Evolutionary conservation across 2,329 filamentous ascomycete genomes (phyloP).

Genomic region (Cytospora mali): DNA sequence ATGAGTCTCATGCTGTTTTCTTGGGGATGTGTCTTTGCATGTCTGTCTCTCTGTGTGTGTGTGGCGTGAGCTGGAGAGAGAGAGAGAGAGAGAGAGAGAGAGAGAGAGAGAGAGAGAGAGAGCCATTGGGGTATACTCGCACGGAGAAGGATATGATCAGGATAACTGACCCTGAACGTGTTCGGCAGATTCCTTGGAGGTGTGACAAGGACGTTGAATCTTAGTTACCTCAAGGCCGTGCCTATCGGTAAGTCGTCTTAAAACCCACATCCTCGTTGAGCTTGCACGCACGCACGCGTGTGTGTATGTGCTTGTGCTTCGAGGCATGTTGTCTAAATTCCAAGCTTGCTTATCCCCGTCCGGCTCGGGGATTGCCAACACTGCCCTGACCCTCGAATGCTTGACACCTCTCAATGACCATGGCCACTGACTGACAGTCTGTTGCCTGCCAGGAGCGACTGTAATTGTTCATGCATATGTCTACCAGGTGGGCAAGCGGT

Average conservation of each 20-base stretch:
- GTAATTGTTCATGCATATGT: constrained; percentile 47
- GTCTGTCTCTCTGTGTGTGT: too few species aligned
- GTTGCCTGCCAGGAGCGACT: constrained; percentile 35
- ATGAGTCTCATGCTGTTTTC: too few species aligned
- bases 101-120: not conserved
- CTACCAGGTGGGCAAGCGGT: constrained; percentile 50
- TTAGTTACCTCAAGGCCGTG: constrained; percentile 54
- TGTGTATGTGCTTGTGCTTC: not conserved
- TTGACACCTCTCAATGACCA: too few species aligned
- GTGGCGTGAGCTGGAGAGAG: not conserved
- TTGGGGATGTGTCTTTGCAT: too few species aligned
- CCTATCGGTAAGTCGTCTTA: constrained; percentile 41
- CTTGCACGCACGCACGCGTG: not conserved
- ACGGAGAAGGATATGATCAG: not conserved
- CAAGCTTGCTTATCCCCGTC: not conserved
- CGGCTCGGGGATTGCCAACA: not conserved
- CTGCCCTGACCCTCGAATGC: not conserved
- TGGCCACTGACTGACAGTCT: not conserved
- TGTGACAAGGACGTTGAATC: constrained; percentile 51
- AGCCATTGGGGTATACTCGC: not conserved
- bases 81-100: too few species aligned
- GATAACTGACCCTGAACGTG: not conserved
- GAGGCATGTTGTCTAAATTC: not conserved
- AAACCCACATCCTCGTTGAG: too few species aligned
- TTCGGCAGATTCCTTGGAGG: constrained; percentile 48